Conservation (phyloP, 2,329 filamentous ascomycete genomes). For the Pseudogymnoascus sp. region DNA sequence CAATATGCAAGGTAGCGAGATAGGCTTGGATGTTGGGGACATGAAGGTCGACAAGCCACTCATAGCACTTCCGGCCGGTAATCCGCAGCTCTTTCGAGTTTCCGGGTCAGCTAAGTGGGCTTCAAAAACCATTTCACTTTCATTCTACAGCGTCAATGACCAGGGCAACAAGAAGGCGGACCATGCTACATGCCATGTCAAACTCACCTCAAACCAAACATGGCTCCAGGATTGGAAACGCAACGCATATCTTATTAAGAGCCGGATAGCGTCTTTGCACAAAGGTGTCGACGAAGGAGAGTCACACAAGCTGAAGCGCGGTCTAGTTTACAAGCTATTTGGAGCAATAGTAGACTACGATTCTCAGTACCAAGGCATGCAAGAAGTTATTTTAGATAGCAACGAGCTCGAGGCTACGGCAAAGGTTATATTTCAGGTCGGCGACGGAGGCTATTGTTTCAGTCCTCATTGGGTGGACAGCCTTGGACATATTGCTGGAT, state of each 20-base stretch:
- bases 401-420: conserved; percentile 33
- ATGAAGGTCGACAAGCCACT: conserved; percentile 48
- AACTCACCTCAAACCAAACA: conserved; percentile 38
- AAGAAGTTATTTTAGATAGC: conserved; percentile 44
- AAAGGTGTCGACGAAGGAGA: conserved; percentile 33
- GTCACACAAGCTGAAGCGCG: conserved; percentile 33
- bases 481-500: conserved; percentile 49
- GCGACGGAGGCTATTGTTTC: conserved; percentile 44
- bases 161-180: conserved; percentile 39
- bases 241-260: conserved; percentile 44
- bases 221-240: conserved; percentile 45
- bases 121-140: conserved; percentile 34
- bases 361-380: conserved; percentile 46
- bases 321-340: not conserved
- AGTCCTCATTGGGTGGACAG: conserved; percentile 52
- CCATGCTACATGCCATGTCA: conserved; percentile 40
- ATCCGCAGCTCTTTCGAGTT: conserved; percentile 38
- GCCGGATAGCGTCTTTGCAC: conserved; percentile 29
- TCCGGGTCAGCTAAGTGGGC: conserved; percentile 38
- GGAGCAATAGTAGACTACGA: conserved; percentile 47
- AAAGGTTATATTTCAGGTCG: conserved; percentile 38
- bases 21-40: conserved; percentile 39
- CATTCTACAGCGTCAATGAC: conserved; percentile 39
- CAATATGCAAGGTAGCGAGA: not conserved
- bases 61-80: conserved; percentile 31